A percentile compares a stretch with the other conserved stretches of the same genome.
Evolutionary conservation across 768 basidiomycete genomes (phyloP).

Genomic region (Russula sp.): DNA sequence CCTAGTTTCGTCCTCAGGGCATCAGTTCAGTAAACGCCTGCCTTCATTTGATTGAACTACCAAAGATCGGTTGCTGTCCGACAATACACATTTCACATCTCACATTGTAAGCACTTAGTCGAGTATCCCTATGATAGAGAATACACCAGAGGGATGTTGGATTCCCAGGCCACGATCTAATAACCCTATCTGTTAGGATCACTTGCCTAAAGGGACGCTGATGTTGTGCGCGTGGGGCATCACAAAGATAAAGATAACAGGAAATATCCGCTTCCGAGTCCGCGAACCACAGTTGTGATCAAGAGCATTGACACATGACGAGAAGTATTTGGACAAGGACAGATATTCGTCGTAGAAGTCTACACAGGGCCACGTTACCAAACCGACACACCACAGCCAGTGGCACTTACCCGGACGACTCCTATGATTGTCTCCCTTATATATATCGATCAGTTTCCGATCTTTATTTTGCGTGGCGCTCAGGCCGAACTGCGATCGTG

Average conservation of each 20-base stretch:
- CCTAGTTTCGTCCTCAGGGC: constrained; percentile 2
- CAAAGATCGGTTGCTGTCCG: background rate
- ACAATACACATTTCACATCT: constrained; percentile 1
- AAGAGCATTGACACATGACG: constrained; percentile 14
- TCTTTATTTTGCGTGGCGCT: constrained; percentile 11
- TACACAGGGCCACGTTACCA: constrained; percentile 5
- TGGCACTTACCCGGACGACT: background rate
- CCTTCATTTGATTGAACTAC: background rate
- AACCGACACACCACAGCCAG: constrained; percentile 1
- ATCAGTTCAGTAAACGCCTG: background rate
- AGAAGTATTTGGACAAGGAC: background rate
- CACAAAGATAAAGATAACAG: constrained; percentile 9
- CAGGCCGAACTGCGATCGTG: constrained; percentile 8
- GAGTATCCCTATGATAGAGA: constrained; percentile 1
- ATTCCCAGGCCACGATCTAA: background rate
- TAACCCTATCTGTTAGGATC: constrained; percentile 3
- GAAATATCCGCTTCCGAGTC: constrained; percentile 17
- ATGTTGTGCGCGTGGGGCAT: background rate
- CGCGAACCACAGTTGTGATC: background rate
- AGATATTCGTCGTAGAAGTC: background rate
- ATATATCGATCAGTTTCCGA: constrained; percentile 13
- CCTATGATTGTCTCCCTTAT: constrained; percentile 1
- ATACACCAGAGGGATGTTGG: background rate
- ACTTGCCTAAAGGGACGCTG: background rate
- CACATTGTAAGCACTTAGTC: constrained; percentile 2